phyloP scores from a whole-genome alignment of 345 rosid species.

The Orychophragmus violaceus region DNA sequence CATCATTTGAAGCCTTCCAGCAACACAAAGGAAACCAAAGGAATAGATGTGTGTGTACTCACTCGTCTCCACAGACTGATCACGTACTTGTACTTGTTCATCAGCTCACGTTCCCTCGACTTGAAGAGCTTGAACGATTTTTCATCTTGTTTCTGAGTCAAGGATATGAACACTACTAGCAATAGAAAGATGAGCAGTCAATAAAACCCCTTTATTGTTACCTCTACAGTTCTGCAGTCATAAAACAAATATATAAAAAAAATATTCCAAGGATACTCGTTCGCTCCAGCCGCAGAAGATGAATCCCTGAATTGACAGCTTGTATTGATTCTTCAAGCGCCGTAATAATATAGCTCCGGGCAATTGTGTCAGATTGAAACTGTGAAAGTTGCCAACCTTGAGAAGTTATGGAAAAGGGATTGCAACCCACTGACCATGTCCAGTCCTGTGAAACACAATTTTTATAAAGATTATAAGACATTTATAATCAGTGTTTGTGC shows the following conservation, averaged over 20 bases:
- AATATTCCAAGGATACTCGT: constrained; percentile 78
- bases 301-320: constrained; percentile 74
- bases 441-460: constrained; percentile 58
- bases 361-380: constrained; percentile 87
- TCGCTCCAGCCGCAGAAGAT: constrained; percentile 70
- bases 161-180: constrained; percentile 23
- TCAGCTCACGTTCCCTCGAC: constrained; percentile 65
- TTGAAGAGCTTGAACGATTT: constrained; percentile 64
- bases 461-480: too few relatives aligned
- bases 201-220: not conserved
- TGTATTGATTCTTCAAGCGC: constrained; percentile 89
- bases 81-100: constrained; percentile 79
- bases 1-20: constrained; percentile 1
- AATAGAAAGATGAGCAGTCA: not conserved
- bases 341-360: constrained; percentile 83
- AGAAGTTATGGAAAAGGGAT: constrained; percentile 77
- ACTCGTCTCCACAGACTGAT: constrained; percentile 90
- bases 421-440: constrained; percentile 98
- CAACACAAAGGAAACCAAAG: not conserved
- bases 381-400: constrained; percentile 85
- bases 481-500: not conserved
- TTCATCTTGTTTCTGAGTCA: constrained; percentile 48
- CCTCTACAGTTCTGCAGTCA: not conserved
- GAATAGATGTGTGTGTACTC: constrained; percentile 35
- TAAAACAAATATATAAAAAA: not conserved